Base-by-base conservation (phyloP, 176 grass and related monocot species). In the Luzula sylvatica region DNA sequence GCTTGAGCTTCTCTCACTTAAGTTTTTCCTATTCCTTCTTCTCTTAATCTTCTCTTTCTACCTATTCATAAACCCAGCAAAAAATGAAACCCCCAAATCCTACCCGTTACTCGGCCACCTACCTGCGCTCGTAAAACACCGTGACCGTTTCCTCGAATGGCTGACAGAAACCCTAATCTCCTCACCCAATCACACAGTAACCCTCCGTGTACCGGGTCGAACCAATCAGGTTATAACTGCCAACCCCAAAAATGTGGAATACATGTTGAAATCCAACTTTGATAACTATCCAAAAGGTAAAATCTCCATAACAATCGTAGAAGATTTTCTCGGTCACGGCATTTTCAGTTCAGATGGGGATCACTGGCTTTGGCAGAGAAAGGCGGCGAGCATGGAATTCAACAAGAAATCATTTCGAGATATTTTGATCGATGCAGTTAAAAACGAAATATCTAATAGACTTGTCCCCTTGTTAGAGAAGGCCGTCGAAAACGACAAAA, bases 321-420 rank as follows among this genome's bases (percentile, higher is more conserved):
- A 67, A 17, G 88, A 94, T 63, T 73, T 87, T 20, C 73, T 94
- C 0, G 88, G 88, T 22, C 65, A 65, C 3, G 78, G 88, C 57
- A 87, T 94, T 52, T 87, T 94, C 69, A 87, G 79, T 52, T 70
- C 78, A 14, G 68, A 87, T 25, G 82, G 83, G 0, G 55, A 94
- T 0, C 53, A 71, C 16, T 94, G 88, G 79, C 67, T 42, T 15
- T 64, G 65, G 65, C 88, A 94, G 75, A 74, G 78, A 46, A 94
- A 75, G 48, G 68, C 76, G 16, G 76, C 65, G 3, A 81, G 76
- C 73, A 70, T 61, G 28, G 86, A 83, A 61, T 92, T 92, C 43
- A 70, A 32, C 29, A 85, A 60, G 32, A 64, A 66, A 25, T 85
- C 86, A 1, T 50, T 92, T 1, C 35, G 69, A 18, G 49, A 19